Evolutionary conservation across 805 yeast genomes (phyloP), one percentile per base, ranked within the genome.

Genomic region (Cyberlindnera petersonii): DNA sequence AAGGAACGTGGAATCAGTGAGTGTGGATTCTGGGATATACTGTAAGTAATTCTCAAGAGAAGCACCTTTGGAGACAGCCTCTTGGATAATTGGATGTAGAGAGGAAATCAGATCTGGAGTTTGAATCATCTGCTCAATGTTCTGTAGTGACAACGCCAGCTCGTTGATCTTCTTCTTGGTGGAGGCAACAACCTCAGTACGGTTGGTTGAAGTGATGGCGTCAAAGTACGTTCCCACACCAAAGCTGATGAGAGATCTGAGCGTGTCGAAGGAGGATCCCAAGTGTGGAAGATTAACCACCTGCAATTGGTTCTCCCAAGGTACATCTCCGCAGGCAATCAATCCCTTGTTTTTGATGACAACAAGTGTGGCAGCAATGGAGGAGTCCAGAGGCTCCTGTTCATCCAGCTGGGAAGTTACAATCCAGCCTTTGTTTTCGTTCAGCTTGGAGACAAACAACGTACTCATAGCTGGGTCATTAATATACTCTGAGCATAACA

Each of bases 191-290:
- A 68, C 58, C 1, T 63, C 71, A 4, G 62, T 49, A 15, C 46
- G 47, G 42, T 46, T 37, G 32, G 49, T 39, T 22, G 50, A 40
- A 16, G 64, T 48, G 35, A 74, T 56, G 8, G 73, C 66, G 31
- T 84, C 86, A 53, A 88, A 82, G 47, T 79, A 77, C 0, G 93
- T 86, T 0, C 77, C 68, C 17, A 87, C 65, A 2, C 88, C 94
- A 26, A 74, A 61, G 37, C 71, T 72, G 17, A 87, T 59, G 20
- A 89, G 59, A 0, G 77, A 64, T 48, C 78, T 68, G n/a, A 88
- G 53, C 20, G 69, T 66, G 33, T 80, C 82, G 41, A 72, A 71
- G 4, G 56, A 48, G 2, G 58, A 47, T n/a, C 50, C 49, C 2
- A 38, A 19, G 9, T 47, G 56, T 1, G 72, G 69, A 6, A 68